These are phyloP conservation scores for Acanthamoeba triangularis DNA, from an alignment of 208 protist genomes.

Conservation along the genomic window DNA sequence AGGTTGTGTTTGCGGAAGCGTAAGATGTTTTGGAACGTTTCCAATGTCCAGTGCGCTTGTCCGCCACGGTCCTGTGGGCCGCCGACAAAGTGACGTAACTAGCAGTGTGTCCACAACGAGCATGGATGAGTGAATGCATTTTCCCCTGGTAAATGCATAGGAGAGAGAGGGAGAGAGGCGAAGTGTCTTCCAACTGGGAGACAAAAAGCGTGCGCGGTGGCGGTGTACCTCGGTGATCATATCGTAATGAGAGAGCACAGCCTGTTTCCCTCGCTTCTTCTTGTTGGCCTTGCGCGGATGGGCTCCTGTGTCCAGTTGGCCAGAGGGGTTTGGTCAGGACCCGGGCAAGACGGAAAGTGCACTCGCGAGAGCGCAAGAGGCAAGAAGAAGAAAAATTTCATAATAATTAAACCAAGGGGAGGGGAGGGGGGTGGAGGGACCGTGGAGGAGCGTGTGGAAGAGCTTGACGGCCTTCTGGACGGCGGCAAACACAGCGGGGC, in stretches of 20 bases:
- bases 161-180: no score
- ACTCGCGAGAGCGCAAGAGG: no score
- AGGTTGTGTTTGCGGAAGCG: constrained; percentile 62
- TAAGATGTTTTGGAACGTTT: constrained; percentile 49
- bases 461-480: constrained; percentile 13
- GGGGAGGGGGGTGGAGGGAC: not conserved
- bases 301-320: not conserved
- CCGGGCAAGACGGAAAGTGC: no score
- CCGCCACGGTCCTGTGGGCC: not conserved
- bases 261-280: not conserved
- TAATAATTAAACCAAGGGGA: not conserved
- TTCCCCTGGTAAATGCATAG: no score
- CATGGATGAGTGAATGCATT: not conserved
- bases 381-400: not conserved
- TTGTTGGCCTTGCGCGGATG: not conserved
- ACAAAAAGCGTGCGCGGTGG: no score
- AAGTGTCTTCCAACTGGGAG: no score
- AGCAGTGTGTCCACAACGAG: not conserved
- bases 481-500: not conserved
- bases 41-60: constrained; percentile 23
- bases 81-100: constrained; percentile 46
- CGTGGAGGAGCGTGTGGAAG: constrained; percentile 1
- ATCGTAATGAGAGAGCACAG: constrained; percentile 34
- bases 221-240: constrained; percentile 8
- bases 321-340: no score